These are phyloP conservation scores for Trichosanthes truncata DNA, from an alignment of 306 rosid species.

Conservation along the genomic window DNA sequence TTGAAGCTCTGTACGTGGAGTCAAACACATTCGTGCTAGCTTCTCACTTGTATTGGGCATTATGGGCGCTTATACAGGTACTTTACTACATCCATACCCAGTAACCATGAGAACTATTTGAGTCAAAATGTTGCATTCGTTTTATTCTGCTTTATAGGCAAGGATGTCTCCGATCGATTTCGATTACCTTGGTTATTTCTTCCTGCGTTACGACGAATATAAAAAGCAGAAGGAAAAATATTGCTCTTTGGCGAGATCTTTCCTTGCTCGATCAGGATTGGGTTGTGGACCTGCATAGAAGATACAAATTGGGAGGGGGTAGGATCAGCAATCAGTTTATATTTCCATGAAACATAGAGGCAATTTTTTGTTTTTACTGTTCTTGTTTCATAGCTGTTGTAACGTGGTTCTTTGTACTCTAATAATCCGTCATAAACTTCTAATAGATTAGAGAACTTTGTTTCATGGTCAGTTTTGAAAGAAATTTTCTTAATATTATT, in stretches of 20 bases:
- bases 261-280: conserved; percentile 24
- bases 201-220: conserved; percentile 69
- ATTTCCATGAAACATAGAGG: not conserved
- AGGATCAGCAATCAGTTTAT: not conserved
- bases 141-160: conserved; percentile 36
- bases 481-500: not conserved
- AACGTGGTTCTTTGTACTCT: not conserved
- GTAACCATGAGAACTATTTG: not conserved
- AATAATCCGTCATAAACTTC: not conserved
- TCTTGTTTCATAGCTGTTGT: not conserved
- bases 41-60: conserved; percentile 77
- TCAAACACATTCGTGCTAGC: conserved; percentile 61
- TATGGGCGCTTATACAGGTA: conserved; percentile 98
- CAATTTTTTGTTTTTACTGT: not conserved
- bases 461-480: not conserved
- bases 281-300: not conserved
- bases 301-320: not conserved
- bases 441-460: not conserved
- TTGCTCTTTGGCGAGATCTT: conserved; percentile 38
- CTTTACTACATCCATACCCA: conserved; percentile 6
- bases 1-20: conserved; percentile 63
- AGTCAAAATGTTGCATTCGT: not conserved
- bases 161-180: conserved; percentile 68
- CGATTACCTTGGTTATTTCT: conserved; percentile 70
- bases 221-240: conserved; percentile 45